Base-by-base conservation (phyloP, 257 asterid species). In the Orobanche coerulescens region DNA sequence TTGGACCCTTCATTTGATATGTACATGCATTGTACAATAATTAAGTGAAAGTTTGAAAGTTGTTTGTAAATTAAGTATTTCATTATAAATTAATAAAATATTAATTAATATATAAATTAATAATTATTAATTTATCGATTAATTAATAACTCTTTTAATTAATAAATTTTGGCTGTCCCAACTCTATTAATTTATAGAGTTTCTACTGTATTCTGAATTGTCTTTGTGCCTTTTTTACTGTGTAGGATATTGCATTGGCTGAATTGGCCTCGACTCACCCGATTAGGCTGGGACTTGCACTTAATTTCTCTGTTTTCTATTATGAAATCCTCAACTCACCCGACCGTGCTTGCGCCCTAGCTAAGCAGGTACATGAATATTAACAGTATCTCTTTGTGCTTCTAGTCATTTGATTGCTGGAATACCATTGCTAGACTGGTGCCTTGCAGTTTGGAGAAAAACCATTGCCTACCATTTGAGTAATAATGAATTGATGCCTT, bases 231-330 rank as follows among this genome's bases (percentile, higher is more conserved):
- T 28, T 62, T 47, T 18, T 23, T 11, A n/a, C 25, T 55, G 19
- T 52, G 65, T 73, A 81, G 84, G 86, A 81, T 57, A 81, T 81
- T 77, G 84, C 86, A 22, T 67, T 81, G 81, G 78, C 79, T 64
- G 86, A 81, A 31, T 64, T 81, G 73, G 58, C 86, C 54, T 78
- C 86, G 36, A 81, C 86, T 44, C 86, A 81, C 51, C 86, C 86
- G n/a, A 81, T 81, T 20, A 78, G 86, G 64, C 86, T 81, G 42
- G 86, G 86, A 40, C 86, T 81, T 60, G 86, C 84, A 37, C 83
- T 81, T 3, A 81, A 81, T 73, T 81, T 81, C 69, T 81, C 86
- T 9, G 86, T 81, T 33, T 81, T 81, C 78, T 81, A 81, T 68
- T 81, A 81, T 24, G 86, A 81, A 67, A 81, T 81, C 64, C 81